Conservation (phyloP, 2,329 filamentous ascomycete genomes). For the Harringtonia aguacate region DNA sequence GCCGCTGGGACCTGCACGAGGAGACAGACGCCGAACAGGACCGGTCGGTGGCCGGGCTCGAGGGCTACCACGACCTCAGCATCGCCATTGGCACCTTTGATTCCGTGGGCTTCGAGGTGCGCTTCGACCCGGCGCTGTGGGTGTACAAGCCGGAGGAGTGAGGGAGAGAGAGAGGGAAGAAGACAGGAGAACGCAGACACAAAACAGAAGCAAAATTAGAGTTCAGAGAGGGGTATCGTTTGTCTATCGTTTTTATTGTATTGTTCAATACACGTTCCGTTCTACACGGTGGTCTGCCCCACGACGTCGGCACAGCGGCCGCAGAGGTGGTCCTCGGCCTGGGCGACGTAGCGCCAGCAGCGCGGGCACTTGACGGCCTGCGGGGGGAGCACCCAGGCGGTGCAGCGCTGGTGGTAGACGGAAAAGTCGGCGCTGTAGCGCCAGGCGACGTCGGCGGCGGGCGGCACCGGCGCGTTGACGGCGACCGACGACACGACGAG, state of each 20-base stretch:
- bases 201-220: too few species aligned
- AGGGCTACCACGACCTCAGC: slow-evolving; percentile 61
- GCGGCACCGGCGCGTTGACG: slow-evolving; percentile 24
- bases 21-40: slow-evolving; percentile 56
- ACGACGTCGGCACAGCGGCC: slow-evolving; percentile 61
- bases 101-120: slow-evolving; percentile 55
- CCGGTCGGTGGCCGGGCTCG: slow-evolving; percentile 53
- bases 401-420: slow-evolving; percentile 23
- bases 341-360: slow-evolving; percentile 81
- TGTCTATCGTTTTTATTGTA: background rate
- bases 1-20: slow-evolving; percentile 64
- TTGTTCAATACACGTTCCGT: background rate
- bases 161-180: too few species aligned
- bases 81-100: slow-evolving; percentile 63
- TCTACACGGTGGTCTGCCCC: background rate
- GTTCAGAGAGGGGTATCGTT: slow-evolving; percentile 9
- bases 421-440: slow-evolving; percentile 31
- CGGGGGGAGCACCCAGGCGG: slow-evolving; percentile 37
- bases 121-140: slow-evolving; percentile 51
- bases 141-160: slow-evolving; percentile 27
- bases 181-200: too few species aligned
- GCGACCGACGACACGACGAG: slow-evolving; percentile 60
- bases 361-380: slow-evolving; percentile 62
- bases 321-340: slow-evolving; percentile 57
- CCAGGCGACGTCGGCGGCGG: slow-evolving; percentile 25